A percentile compares a stretch with the other conserved stretches of the same genome.
Evolutionary conservation across 352 stramenopile genomes (phyloP).

Genomic region (Pythium brassicae): DNA sequence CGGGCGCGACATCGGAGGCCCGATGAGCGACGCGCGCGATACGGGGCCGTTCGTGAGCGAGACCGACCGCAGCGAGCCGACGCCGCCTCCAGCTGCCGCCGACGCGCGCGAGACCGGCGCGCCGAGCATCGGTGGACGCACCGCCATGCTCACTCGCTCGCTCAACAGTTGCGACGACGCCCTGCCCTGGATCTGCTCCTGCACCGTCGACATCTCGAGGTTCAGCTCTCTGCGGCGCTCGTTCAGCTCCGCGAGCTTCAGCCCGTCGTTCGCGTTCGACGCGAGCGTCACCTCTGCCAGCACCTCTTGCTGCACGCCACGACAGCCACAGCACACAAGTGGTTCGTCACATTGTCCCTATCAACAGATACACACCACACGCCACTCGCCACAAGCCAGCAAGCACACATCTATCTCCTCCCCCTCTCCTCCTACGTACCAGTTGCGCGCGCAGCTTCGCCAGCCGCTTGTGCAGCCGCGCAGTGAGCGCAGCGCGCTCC

Average conservation of each 20-base stretch:
- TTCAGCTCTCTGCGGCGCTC: conserved; percentile 59
- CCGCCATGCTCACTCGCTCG: conserved; percentile 20
- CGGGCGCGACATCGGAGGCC: not conserved
- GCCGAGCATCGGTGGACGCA: conserved; percentile 25
- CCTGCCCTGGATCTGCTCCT: conserved; percentile 31
- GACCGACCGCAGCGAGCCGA: not conserved
- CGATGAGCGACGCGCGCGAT: not conserved
- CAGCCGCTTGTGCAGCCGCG: conserved; percentile 43
- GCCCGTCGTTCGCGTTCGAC: conserved; percentile 46
- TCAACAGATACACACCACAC: not conserved
- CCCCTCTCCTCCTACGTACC: conserved; percentile 5
- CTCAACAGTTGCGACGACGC: conserved; percentile 14
- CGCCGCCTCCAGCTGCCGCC: conserved; percentile 1
- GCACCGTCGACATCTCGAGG: conserved; percentile 65
- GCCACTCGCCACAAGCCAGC: not conserved
- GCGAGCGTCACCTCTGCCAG: conserved; percentile 57
- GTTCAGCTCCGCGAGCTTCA: conserved; percentile 41
- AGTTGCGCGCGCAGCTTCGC: conserved; percentile 37
- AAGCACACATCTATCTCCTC: not conserved
- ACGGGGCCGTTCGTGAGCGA: conserved; percentile 1
- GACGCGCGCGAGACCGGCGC: not conserved
- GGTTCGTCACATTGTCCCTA: not conserved
- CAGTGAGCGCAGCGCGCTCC: conserved; percentile 29
- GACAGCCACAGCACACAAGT: not conserved
- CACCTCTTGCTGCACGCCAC: conserved; percentile 46